Conservation (phyloP, 257 asterid genomes). For the Solanum lycopersicoides region DNA sequence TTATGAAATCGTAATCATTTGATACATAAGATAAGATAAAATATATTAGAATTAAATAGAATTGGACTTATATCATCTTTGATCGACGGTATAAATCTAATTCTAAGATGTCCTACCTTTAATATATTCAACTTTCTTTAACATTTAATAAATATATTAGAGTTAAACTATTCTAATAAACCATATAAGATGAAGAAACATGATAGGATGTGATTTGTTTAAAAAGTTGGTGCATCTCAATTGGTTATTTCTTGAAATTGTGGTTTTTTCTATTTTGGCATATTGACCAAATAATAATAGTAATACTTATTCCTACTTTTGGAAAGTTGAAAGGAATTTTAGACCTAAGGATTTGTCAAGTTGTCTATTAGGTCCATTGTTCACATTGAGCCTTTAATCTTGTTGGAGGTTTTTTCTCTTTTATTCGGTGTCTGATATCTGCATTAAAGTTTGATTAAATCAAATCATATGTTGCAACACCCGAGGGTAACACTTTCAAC, state of each 20-base stretch:
- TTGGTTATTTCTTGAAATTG: background rate
- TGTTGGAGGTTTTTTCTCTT: background rate
- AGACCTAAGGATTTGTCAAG: background rate
- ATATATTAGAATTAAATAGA: too few relatives aligned
- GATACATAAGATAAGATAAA: too few relatives aligned
- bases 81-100: too few relatives aligned
- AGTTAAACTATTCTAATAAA: background rate
- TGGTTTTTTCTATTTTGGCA: background rate
- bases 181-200: background rate
- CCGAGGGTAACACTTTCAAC: too few relatives aligned
- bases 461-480: rapidly evolving
- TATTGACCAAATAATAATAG: background rate
- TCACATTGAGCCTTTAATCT: background rate
- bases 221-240: background rate
- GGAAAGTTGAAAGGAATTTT: background rate
- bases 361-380: background rate
- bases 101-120: too few relatives aligned
- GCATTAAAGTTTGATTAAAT: rapidly evolving
- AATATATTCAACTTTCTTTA: too few relatives aligned
- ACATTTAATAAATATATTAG: background rate
- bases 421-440: rapidly evolving
- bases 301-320: background rate
- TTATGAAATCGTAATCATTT: background rate
- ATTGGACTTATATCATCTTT: too few relatives aligned
- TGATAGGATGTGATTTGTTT: background rate